Evolutionary conservation across 1,139 yeast species (phyloP).

Genomic region (Kodamaea sp.): DNA sequence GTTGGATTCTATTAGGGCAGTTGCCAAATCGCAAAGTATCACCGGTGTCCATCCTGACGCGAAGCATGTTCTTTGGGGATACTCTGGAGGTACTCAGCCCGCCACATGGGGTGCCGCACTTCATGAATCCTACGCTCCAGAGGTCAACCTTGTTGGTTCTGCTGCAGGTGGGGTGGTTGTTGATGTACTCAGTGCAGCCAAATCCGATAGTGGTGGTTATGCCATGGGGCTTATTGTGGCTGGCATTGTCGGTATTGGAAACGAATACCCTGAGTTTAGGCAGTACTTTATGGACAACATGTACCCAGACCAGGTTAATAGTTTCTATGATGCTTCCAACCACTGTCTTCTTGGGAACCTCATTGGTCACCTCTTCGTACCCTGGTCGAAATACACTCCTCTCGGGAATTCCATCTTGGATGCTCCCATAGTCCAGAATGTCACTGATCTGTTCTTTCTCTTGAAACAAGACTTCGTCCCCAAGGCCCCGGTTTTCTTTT

Average conservation of each 20-base stretch:
- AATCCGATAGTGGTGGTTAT: constrained; percentile 22
- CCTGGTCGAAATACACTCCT: neutral
- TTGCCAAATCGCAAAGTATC: constrained; percentile 20
- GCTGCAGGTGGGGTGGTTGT: constrained; percentile 36
- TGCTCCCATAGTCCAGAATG: no score
- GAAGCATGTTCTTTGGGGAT: constrained; percentile 32
- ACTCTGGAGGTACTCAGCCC: constrained; percentile 38
- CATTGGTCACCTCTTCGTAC: neutral
- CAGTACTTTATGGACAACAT: constrained; percentile 17
- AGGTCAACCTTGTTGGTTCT: constrained; percentile 31
- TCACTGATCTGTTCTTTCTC: neutral
- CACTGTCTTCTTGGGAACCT: neutral
- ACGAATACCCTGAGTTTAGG: constrained; percentile 27
- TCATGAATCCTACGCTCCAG: constrained; percentile 33
- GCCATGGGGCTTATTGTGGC: constrained; percentile 28
- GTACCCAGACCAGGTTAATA: constrained; percentile 16
- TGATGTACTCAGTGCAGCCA: constrained; percentile 22
- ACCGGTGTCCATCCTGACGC: constrained; percentile 26
- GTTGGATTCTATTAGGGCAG: constrained; percentile 30
- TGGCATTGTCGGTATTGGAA: constrained; percentile 27
- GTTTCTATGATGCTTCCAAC: neutral
- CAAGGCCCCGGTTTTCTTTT: constrained; percentile 7
- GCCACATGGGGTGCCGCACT: constrained; percentile 40
- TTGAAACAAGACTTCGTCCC: constrained; percentile 13
- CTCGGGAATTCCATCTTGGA: no score